Base-by-base conservation (phyloP, 306 rosid species). In the Canavalia ensiformis region DNA sequence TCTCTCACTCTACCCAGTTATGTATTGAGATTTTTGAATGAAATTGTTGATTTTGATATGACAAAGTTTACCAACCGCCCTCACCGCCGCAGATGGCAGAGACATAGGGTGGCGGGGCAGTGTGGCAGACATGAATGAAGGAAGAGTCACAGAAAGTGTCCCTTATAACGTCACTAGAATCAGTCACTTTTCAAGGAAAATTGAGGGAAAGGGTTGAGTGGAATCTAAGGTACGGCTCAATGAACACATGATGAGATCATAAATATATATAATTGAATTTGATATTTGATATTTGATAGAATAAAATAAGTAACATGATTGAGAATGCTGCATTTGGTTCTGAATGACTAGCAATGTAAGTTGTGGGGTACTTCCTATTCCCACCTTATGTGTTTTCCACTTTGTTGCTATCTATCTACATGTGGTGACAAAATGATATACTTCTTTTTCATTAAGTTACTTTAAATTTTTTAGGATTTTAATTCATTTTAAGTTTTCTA, bases 31-130 rank as follows among this genome's bases (percentile, higher is more conserved):
- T 18, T 18, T 18, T 18, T 18, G 25, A 18, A 18, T 18, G 25
- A 18, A 18, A 18, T 18, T 18, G 25, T 18, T 18, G 25, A 18
- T 18, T 18, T 37, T 69, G 54, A 35, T 8, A 13, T 58, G 84
- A 51, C 37, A 74, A 25, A 29, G 18, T 45, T 50, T 33, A 1
- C 46, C 41, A 82, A 75, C 45, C 11, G 29, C 11, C 18, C 10
- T 63, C 5, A 41, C 52, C 25, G 81, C 46, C 73, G 78, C 49
- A 75, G 35, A 59, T 59, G 55, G 56, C 56, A 77, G 75, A 51
- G 35, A 28, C 5, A n/a, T 77, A 78, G 83, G 86, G 86, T 72
- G 83, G 86, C 86, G 55, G 62, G 50, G 76, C 34, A 74, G 73
- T 0, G 80, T 62, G 44, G 55, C 56, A 62, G 72, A 54, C n/a